Base-by-base conservation (phyloP, 2,329 filamentous ascomycete genomes). In the Colletotrichum scovillei region DNA sequence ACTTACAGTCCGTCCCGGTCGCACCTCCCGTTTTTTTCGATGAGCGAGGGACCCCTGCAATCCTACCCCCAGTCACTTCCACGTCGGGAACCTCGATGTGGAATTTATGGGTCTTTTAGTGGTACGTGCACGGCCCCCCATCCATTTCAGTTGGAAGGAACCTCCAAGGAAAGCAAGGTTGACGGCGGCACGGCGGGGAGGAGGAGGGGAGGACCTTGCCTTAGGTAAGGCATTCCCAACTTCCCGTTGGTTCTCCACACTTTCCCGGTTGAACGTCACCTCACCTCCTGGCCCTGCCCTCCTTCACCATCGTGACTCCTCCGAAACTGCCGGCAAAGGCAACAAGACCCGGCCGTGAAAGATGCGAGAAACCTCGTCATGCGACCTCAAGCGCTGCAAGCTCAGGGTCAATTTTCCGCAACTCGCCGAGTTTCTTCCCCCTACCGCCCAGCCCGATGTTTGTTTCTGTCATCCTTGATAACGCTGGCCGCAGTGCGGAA, bases 1-100 rank as follows among this genome's bases (percentile, higher is more conserved):
- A 53, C 28, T 14, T 53, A 63, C 30, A 70, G 22, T 65, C 46
- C 38, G 52, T 62, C 30, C 49, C 32, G 69, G 64, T 57, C 49
- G 38, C 35, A 49, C 52, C n/a, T 53, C 16, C 42, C 30, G 9
- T 16, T 12, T 22, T 53, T 65, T 22, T 52, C 58, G 55, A 59
- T 28, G 52, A 63, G 38, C 35, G 9, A 53, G 52, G 42, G 57
- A 53, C 52, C 63, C 46, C 14, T 65, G 62, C 7, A 4, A 22
- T 19, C 0, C 46, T 2, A 35, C 16, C 46, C 46, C 32, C 32
- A 14, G 52, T 19, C n/a, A 28, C 16, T 64, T 42, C 49, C 32
- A 19, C 6, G 38, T 56, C 32, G 52, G 49, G 63, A 49, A 24
- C 22, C 16, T 24, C 26, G 19, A 16, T 65, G 19, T 64, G 52